These are phyloP conservation scores for Cyclotella cryptica DNA, from an alignment of 108 stramenopile species.

Conservation along the genomic window DNA sequence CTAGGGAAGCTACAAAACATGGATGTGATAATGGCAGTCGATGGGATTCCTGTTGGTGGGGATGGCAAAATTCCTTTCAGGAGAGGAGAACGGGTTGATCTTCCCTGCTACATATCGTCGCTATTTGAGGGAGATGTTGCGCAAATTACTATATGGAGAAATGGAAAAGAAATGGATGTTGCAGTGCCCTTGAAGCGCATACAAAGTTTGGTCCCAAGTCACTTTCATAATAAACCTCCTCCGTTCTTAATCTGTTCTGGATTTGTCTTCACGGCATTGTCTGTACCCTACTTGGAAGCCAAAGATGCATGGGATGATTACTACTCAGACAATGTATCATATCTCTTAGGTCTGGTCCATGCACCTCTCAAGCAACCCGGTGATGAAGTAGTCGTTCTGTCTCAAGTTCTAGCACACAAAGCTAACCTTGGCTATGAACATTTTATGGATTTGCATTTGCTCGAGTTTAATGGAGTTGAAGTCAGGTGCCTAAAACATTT, in stretches of 20 bases:
- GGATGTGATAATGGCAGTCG: slow-evolving; percentile 62
- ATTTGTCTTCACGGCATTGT: slow-evolving; percentile 65
- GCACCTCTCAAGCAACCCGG: slow-evolving; percentile 45
- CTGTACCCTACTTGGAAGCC: slow-evolving; percentile 62
- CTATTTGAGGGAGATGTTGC: slow-evolving; percentile 58
- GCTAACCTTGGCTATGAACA: slow-evolving; percentile 64
- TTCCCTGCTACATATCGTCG: slow-evolving; percentile 59
- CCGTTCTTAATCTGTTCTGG: slow-evolving; percentile 63
- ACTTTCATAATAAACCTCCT: slow-evolving; percentile 59
- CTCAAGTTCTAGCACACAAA: slow-evolving; percentile 63
- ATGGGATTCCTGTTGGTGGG: slow-evolving; percentile 60
- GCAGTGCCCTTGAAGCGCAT: slow-evolving; percentile 47
- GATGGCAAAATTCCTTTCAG: slow-evolving; percentile 71
- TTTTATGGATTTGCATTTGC: slow-evolving; percentile 56
- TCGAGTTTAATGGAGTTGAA: slow-evolving; percentile 52
- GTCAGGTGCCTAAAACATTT: slow-evolving; percentile 63
- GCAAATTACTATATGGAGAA: slow-evolving; percentile 51
- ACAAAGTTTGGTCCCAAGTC: slow-evolving; percentile 54
- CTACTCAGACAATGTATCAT: slow-evolving; percentile 55
- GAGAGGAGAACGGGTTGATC: slow-evolving; percentile 57
- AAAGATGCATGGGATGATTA: slow-evolving; percentile 62
- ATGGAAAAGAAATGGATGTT: slow-evolving; percentile 39
- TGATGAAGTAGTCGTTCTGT: slow-evolving; percentile 63
- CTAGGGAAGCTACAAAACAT: slow-evolving; percentile 42
- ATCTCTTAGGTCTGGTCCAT: slow-evolving; percentile 50